Base-by-base conservation (phyloP, 345 rosid species). In the Eucalyptus curtisii region DNA sequence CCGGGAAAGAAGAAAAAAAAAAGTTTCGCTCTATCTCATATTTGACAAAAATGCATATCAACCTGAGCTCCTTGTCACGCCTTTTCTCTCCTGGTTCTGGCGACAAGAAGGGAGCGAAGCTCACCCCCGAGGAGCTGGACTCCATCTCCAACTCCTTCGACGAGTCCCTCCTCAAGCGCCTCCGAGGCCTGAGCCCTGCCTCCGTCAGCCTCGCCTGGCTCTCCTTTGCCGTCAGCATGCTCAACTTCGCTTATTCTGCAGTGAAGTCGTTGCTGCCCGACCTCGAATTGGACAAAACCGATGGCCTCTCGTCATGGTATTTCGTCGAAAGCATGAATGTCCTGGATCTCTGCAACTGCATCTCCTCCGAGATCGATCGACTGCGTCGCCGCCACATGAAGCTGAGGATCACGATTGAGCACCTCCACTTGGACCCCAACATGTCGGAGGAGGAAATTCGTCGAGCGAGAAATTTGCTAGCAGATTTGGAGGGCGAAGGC, bases 181-280 rank as follows among this genome's bases (percentile, higher is more conserved):
- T 85, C 86, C 50, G 8, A 11, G 87, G 13, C 24, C 87, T 85
- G 87, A 49, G 4, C 19, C 86, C 22, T 49, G 13, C 40, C 40
- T 85, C 59, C 87, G 40, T 48, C 87, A 49, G 57, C 87, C 40
- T 85, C 24, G 33, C 59, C 25, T 49, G 87, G 87, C 40, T 85
- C 87, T 47, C 55, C 59, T 7, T 24, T 49, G 59, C 87, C 14
- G 57, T 49, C 25, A 4, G 9, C 24, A 24, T 49, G 40, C 25
- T 49, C 11, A 10, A 55, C 40, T 85, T 49, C 86, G 57, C 86
- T 85, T 42, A 85, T 37, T 16, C 86, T 15, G 57, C 33, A 8
- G 59, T 17, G 40, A n/a, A 2, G n/a, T 19, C 87, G 42, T 37
- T 49, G 55, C 24, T 85, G 4, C 40, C 57, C 4, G 10, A 53